Base-by-base conservation (phyloP, 108 stramenopile species). In the Poteriospumella lacustris region DNA sequence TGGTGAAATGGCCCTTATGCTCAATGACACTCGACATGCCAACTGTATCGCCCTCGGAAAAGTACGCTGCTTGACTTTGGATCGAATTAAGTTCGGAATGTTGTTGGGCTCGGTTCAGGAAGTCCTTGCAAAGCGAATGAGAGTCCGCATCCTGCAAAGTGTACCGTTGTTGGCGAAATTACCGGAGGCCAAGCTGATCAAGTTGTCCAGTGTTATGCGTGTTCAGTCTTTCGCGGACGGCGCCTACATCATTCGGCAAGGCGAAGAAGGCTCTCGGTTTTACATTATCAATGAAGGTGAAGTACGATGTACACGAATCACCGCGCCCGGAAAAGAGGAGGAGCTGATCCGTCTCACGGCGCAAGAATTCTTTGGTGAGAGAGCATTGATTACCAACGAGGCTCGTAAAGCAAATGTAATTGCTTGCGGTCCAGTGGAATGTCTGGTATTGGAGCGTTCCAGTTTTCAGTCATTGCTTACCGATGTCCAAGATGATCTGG, bases 1-100 rank as follows among this genome's bases (percentile, higher is more conserved):
- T 79, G 93, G 93, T n/a, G 93, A 94, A 85, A 85, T 90, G 29
- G 84, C 91, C 39, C 80, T 94, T 28, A 90, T 94, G 42, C 92
- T 91, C 0, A 85, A 89, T 41, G 91, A 94, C 79, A 90, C 91
- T 1, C 88, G 93, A 1, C 91, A 91, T 12, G 93, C 93, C 0
- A 90, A 86, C 76, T 89, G 92, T 58, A 89, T 89, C 1, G 91
- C 91, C 0, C 58, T 60, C n/a, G 75, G 39, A 2, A 39, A 43
- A n/a, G 80, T 80, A 28, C 58, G 44, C 44, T 82, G 69, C 58
- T 80, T 88, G 19, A 58, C 67, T 19, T 76, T 89, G 15, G 28
- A 26, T 52, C 56, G 84, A 38, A 34, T 44, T 2, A 73, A 83
- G 9, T 89, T 89, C 78, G 78, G 41, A 29, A 77, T 81, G 44